Base-by-base conservation (phyloP, 176 grass and related monocot species). In the Tillandsia fasciculata region DNA sequence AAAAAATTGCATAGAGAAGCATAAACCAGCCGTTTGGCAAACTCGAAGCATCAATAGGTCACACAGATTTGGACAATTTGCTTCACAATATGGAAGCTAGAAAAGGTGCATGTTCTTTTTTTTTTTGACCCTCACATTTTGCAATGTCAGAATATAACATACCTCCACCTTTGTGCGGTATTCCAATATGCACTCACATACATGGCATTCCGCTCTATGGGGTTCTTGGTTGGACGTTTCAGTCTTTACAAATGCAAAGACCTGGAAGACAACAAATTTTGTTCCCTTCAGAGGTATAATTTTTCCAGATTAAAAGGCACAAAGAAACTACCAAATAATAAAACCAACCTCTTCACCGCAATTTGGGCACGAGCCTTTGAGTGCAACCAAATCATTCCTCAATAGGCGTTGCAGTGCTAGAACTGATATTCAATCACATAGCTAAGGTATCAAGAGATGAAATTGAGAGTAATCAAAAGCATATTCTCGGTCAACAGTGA, bases 331-430 rank as follows among this genome's bases (percentile, higher is more conserved):
- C 26, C 49, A 64, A 67, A 49, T 76, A 73, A 67, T 50, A 53
- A 75, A 22, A 29, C 83, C 5, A 1, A 99, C 94, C 94, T 99
- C 89, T 84, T 99, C 94, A 1, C 94, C 87, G 5, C 94, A 99
- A 65, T 93, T 93, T 29, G 89, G 94, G 63, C 94, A 99, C 49
- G 71, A 93, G 2, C 89, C 94, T 90, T 87, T 93, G 48, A 99
- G 73, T 63, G 94, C 94, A 50, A 99, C 89, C 70, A 99, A 72
- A 76, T 93, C 86, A 75, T 90, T 99, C 70, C 74, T 76, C 79
- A 78, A 69, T 50, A 99, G 59, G 26, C 87, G 82, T 78, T 72
- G 76, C 22, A 99, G 72, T 51, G 94, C 89, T 82, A 86, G 81
- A 54, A 85, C 94, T 99, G 79, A 64, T 51, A 80, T 42, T 50